Conservation (phyloP, 176 grass and related monocot species). For the Musa acuminata region DNA sequence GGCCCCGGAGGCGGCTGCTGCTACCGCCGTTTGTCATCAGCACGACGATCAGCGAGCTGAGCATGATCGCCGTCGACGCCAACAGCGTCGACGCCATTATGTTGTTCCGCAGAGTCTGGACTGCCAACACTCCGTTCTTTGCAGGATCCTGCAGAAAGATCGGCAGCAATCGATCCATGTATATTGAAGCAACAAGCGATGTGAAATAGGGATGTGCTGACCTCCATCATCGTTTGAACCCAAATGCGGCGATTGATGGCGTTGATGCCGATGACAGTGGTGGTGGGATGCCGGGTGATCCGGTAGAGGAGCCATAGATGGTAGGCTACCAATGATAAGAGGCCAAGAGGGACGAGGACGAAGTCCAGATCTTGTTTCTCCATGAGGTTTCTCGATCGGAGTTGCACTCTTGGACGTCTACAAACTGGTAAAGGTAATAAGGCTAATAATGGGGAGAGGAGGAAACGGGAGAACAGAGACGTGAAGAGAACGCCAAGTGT, state of each 20-base stretch:
- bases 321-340: conserved; percentile 19
- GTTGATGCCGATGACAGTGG: conserved; percentile 73
- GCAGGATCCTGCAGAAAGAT: conserved; percentile 34
- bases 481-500: not conserved
- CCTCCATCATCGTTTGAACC: conserved; percentile 77
- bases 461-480: not conserved
- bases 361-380: conserved; percentile 26
- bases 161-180: not conserved
- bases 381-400: not conserved
- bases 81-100: conserved; percentile 92
- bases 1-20: not conserved
- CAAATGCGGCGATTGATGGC: conserved; percentile 87
- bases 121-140: conserved; percentile 63
- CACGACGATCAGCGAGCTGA: conserved; percentile 59
- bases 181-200: not conserved
- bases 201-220: not conserved
- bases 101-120: conserved; percentile 84
- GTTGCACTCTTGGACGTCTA: not conserved
- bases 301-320: conserved; percentile 64
- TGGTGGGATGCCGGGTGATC: conserved; percentile 34
- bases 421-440: not conserved
- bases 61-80: conserved; percentile 60
- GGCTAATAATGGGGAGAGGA: not conserved
- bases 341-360: conserved; percentile 36
- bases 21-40: conserved; percentile 36